A percentile compares a stretch with the other conserved stretches of the same genome.
Conservation (phyloP, 1,139 yeast genomes). For the Saccharomyces hybrid region DNA sequence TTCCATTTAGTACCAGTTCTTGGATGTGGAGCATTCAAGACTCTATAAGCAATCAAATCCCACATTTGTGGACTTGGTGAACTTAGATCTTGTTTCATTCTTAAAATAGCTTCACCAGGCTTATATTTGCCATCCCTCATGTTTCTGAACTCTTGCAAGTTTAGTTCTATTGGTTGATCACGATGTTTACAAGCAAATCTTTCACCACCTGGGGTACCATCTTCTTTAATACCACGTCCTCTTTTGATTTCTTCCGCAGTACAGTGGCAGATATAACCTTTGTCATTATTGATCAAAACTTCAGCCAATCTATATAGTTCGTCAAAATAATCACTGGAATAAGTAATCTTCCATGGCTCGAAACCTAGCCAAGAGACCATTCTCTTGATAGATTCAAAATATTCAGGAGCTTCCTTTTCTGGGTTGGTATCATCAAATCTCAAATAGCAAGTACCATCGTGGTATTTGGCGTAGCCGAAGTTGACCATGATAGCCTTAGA, state of each 20-base stretch:
- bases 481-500: constrained; percentile 96
- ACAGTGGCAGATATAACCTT: constrained; percentile 89
- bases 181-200: constrained; percentile 80
- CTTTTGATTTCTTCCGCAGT: constrained; percentile 85
- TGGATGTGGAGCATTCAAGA: constrained; percentile 83
- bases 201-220: constrained; percentile 90
- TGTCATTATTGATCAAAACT: constrained; percentile 55
- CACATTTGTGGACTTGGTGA: constrained; percentile 98
- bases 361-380: constrained; percentile 93
- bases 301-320: constrained; percentile 82
- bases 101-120: constrained; percentile 86
- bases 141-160: constrained; percentile 69
- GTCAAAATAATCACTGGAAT: constrained; percentile 93
- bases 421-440: constrained; percentile 98
- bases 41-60: constrained; percentile 98
- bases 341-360: constrained; percentile 85
- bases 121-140: constrained; percentile 86
- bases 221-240: constrained; percentile 83
- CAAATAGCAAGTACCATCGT: constrained; percentile 80
- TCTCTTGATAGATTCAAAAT: constrained; percentile 72
- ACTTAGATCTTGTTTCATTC: constrained; percentile 93
- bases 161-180: constrained; percentile 58
- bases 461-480: constrained; percentile 84
- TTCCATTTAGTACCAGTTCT: constrained; percentile 97
- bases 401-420: constrained; percentile 93